Base-by-base conservation (phyloP, 768 basidiomycete species). In the Macrolepiota albuminosa region DNA sequence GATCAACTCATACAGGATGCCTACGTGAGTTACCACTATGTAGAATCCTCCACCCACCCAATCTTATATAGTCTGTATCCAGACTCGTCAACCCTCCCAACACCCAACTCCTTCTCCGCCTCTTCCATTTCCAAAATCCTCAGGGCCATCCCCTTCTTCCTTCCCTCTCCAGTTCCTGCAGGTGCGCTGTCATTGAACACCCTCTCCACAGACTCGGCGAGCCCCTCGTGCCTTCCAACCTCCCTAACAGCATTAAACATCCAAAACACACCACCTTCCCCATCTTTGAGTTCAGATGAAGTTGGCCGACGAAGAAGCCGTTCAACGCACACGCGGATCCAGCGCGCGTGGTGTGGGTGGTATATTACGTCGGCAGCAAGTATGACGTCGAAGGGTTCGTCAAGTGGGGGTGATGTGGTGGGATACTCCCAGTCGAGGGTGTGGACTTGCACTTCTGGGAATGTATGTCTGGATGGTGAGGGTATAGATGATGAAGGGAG, bases 301-400 rank as follows among this genome's bases (percentile, higher is more conserved):
- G 40, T 34, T 26, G 75, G 77, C 6, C 68, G 70, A 5, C 60
- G 53, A 10, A 93, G 76, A 47, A 84, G 73, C 39, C 67, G 71
- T 66, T 79, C 78, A 24, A 87, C 84, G 56, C 88, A 89, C 4
- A 65, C 67, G 54, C 81, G 81, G 66, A 93, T 88, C 87, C 86
- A 90, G 10, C 69, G 59, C 3, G 88, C 86, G 67, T 92, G 91
- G 18, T 78, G 71, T 0, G 84, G 81, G 61, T 91, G 81, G 70
- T 93, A 93, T 9, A 93, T 78, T 55, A 92, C 85, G 64, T 94
- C 91, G 36, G 92, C 90, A 0, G 86, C 92, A 42, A 94, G 74
- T 36, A 94, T 79, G 26, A 91, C 67, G 57, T 92, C 85, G 72
- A 89, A 91, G 3, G 75, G 71, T 34, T 64, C 57, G 57, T 75